Evolutionary conservation across 176 grass and related monocot species (phyloP).

Genomic region (Cocos nucifera): DNA sequence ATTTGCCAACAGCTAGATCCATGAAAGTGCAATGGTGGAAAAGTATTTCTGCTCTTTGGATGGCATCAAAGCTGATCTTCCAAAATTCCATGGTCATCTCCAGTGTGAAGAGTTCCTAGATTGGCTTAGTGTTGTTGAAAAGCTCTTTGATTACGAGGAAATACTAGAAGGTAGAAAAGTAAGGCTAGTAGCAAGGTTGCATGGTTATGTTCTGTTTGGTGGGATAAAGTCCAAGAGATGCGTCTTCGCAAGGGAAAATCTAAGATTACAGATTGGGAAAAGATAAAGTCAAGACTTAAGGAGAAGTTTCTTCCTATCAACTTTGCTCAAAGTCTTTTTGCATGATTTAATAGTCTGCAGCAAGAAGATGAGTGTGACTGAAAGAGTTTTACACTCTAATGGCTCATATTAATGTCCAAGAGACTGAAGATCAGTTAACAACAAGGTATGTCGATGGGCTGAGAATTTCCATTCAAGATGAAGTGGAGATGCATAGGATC

Average conservation of each 20-base stretch:
- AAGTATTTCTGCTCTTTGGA: neutral
- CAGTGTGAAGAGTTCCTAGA: neutral
- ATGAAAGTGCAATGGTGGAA: too few species aligned
- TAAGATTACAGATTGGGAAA: neutral
- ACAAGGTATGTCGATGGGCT: neutral
- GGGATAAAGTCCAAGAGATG: neutral
- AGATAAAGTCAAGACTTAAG: neutral
- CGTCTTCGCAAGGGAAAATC: neutral
- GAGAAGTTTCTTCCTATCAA: neutral
- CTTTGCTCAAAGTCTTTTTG: neutral
- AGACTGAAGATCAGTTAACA: neutral
- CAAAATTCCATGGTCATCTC: neutral
- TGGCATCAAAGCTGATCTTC: neutral
- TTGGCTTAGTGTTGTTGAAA: neutral
- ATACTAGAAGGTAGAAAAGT: neutral
- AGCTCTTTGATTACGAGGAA: neutral
- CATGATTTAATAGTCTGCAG: neutral
- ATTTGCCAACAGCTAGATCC: too few species aligned
- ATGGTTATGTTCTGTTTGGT: neutral
- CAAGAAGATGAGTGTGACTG: neutral
- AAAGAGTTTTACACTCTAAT: neutral
- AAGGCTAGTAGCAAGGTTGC: neutral
- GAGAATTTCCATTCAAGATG: neutral
- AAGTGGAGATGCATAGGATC: neutral
- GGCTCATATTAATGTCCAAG: neutral